phyloP scores from a whole-genome alignment of 1,284 basidiomycete species.

The Apiotrichum akiyoshidainum region DNA sequence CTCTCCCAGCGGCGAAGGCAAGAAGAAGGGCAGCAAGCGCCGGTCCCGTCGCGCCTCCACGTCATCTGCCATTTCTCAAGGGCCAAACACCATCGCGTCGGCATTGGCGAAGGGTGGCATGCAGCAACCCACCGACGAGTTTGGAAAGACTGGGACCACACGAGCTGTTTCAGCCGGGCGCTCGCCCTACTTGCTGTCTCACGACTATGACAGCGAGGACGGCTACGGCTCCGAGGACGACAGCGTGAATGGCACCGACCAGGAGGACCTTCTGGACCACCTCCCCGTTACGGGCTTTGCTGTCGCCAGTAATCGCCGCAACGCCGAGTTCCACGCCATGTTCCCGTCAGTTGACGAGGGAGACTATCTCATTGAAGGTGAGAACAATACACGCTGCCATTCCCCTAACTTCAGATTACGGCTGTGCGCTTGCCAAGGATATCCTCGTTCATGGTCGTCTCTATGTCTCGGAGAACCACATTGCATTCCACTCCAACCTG shows the following conservation, averaged over 20 bases:
- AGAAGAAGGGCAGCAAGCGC: constrained; percentile 21
- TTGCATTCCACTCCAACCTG: constrained; percentile 98
- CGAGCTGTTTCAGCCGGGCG: constrained; percentile 15
- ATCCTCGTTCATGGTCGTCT: constrained; percentile 93
- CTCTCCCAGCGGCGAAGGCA: constrained; percentile 12
- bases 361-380: constrained; percentile 97
- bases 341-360: constrained; percentile 87
- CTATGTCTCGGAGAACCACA: constrained; percentile 96
- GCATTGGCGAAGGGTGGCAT: constrained; percentile 40
- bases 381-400: constrained; percentile 28
- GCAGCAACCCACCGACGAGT: constrained; percentile 11
- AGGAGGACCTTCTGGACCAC: constrained; percentile 31
- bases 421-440: constrained; percentile 92
- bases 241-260: constrained; percentile 54
- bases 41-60: constrained; percentile 28
- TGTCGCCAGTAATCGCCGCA: constrained; percentile 90
- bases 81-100: constrained; percentile 29
- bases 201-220: constrained; percentile 27
- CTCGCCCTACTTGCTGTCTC: constrained; percentile 25
- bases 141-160: neutral
- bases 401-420: constrained; percentile 71
- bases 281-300: constrained; percentile 91
- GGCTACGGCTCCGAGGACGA: constrained; percentile 54
- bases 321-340: constrained; percentile 91
- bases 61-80: constrained; percentile 25